phyloP scores from a whole-genome alignment of 306 rosid species.

The Geum urbanum region DNA sequence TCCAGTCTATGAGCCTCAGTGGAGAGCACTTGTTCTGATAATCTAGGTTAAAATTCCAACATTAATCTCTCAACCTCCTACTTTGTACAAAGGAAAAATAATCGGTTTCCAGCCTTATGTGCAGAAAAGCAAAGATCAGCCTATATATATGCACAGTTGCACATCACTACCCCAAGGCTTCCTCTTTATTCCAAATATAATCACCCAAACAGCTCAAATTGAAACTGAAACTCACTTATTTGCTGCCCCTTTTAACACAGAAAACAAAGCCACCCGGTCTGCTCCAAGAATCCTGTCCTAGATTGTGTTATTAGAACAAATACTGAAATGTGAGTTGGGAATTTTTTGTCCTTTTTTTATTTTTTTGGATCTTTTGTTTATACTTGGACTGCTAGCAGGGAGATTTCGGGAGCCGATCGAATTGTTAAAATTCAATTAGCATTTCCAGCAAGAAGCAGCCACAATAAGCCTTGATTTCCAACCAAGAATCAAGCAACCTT shows the following conservation, averaged over 20 bases:
- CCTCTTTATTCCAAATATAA: slow-evolving; percentile 41
- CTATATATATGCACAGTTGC: slow-evolving; percentile 27
- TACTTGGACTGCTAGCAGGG: neutral
- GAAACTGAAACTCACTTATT: slow-evolving; percentile 34
- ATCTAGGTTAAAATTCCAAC: neutral
- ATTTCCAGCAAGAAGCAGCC: slow-evolving; percentile 92
- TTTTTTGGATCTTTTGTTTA: neutral
- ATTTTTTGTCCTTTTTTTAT: neutral
- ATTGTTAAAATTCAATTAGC: slow-evolving; percentile 27
- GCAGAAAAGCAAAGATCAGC: neutral
- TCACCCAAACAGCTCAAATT: slow-evolving; percentile 25
- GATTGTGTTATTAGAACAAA: slow-evolving; percentile 32
- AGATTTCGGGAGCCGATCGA: neutral
- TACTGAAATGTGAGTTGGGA: slow-evolving; percentile 13
- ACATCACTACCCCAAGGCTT: slow-evolving; percentile 34
- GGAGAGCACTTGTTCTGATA: neutral
- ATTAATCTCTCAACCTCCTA: neutral
- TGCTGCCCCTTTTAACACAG: slow-evolving; percentile 12
- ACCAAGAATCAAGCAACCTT: slow-evolving; percentile 84
- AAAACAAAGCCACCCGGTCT: slow-evolving; percentile 8
- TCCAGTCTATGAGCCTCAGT: neutral
- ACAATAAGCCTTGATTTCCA: slow-evolving; percentile 89
- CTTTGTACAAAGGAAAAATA: neutral
- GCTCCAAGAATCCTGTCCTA: slow-evolving; percentile 14
- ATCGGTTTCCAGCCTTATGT: neutral